phyloP scores from a whole-genome alignment of 495 filamentous ascomycete species.

The Penicillium riverlandense region DNA sequence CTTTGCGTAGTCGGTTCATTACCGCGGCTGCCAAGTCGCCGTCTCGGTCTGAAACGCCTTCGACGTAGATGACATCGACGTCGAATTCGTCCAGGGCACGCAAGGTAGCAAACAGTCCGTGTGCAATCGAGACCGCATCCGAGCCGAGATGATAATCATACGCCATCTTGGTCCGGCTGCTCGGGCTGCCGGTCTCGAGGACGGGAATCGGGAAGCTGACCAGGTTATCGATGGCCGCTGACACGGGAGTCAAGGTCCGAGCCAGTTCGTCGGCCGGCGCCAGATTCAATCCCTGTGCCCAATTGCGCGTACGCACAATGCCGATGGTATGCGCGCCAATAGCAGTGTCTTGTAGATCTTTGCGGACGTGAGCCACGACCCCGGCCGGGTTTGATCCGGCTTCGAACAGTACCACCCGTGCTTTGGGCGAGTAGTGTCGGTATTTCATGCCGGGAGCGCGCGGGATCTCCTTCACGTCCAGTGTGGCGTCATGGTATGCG shows the following conservation, averaged over 20 bases:
- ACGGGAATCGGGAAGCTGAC: constrained; percentile 26
- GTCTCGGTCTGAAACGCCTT: constrained; percentile 70
- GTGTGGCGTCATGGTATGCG: constrained; percentile 62
- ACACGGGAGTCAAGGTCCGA: constrained; percentile 14
- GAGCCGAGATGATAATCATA: constrained; percentile 56
- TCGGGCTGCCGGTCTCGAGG: constrained; percentile 15
- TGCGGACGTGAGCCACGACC: constrained; percentile 23
- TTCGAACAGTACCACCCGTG: constrained; percentile 79
- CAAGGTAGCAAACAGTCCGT: constrained; percentile 79
- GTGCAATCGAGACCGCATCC: constrained; percentile 65
- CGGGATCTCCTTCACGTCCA: constrained; percentile 46
- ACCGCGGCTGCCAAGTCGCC: constrained; percentile 84
- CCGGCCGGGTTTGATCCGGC: constrained; percentile 26
- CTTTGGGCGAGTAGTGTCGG: constrained; percentile 91
- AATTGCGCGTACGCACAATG: constrained; percentile 39
- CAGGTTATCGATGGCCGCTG: constrained; percentile 21
- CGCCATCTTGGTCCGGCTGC: constrained; percentile 22
- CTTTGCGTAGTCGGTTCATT: constrained; percentile 93
- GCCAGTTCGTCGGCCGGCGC: constrained; percentile 18
- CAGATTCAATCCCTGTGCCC: constrained; percentile 30
- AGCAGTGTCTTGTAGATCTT: constrained; percentile 29
- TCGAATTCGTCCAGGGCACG: constrained; percentile 72
- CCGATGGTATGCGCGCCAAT: constrained; percentile 38
- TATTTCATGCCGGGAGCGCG: constrained; percentile 98
- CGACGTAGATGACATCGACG: constrained; percentile 83